Base-by-base conservation (phyloP, 2,329 filamentous ascomycete genomes). In the Chaetothyriales sp. region DNA sequence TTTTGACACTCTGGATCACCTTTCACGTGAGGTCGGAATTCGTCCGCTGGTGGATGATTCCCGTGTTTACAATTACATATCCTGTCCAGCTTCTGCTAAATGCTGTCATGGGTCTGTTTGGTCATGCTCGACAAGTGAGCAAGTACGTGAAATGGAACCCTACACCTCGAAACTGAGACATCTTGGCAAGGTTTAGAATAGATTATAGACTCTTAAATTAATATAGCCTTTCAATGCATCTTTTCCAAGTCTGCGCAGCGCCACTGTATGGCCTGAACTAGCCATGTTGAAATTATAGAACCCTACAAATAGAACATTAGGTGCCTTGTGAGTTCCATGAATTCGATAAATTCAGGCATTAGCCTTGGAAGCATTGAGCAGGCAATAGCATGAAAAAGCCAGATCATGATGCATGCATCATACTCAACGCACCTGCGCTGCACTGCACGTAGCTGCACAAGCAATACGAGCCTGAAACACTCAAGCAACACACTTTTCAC, bases 71-170 rank as follows among this genome's bases (percentile, higher is more conserved):
- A 1, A 57, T 69, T 18, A 59, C 66, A 1, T 74, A 73, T 52
- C 68, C 70, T 2, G 63, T 69, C 43, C 72, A 75, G 19, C 57
- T 75, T 22, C 62, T 73, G 10, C 56, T 73, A 40, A 67, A 66
- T 50, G 70, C 71, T 2, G 66, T 67, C 1, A 72, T 73, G 60
- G 71, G 71, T 8, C 61, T 74, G 15, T 73, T 71, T 53, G 71
- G 70, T 5, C 70, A 74, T 54, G 71, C 71, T 28, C 64, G 71
- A 55, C 70, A 73, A 57, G 60, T 73, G 29, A 69, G 70, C 49
- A 67, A 64, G 50, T 74, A 74, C 55, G 68, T 66, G 51, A 68
- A 65, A 15, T 74, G 71, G 72, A 74, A 74, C 56, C 70, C 72
- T n/a, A 74, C 72, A 2, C 55, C 58, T 18, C 47, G 61, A 28